phyloP scores from a whole-genome alignment of 2,329 filamentous ascomycete species.

The Apiospora phragmitis region DNA sequence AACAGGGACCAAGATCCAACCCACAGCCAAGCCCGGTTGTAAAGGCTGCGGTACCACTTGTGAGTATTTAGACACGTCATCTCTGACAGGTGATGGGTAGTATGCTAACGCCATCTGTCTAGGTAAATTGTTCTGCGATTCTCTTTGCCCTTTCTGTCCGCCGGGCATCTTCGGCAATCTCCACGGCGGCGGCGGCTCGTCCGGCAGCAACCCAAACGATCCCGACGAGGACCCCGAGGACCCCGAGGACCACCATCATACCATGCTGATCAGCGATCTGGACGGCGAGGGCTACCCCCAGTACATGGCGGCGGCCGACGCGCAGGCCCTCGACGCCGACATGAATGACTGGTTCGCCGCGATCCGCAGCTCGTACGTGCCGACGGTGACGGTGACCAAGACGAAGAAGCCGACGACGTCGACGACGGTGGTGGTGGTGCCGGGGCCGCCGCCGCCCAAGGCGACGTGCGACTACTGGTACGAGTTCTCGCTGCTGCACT shows the following conservation, averaged over 20 bases:
- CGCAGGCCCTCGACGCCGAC: background rate
- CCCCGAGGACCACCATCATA: background rate
- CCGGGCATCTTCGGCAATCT: background rate
- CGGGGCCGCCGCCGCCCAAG: background rate
- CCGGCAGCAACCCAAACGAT: background rate
- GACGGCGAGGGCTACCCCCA: background rate
- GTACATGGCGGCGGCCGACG: background rate
- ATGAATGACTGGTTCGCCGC: background rate
- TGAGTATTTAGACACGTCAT: background rate
- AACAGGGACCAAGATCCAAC: background rate
- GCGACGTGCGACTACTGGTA: background rate
- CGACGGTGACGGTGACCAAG: background rate
- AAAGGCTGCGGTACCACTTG: background rate
- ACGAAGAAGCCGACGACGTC: background rate
- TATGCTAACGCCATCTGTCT: background rate
- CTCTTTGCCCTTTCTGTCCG: background rate
- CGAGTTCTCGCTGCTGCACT: background rate
- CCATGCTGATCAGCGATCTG: background rate
- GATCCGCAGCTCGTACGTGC: background rate
- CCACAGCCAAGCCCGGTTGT: background rate
- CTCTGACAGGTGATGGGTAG: background rate
- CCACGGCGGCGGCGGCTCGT: background rate
- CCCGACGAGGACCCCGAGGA: background rate
- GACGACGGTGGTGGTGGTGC: background rate
- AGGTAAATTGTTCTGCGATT: background rate